phyloP scores from a whole-genome alignment of 2,329 filamentous ascomycete species.

The Pseudogymnoascus sp. region DNA sequence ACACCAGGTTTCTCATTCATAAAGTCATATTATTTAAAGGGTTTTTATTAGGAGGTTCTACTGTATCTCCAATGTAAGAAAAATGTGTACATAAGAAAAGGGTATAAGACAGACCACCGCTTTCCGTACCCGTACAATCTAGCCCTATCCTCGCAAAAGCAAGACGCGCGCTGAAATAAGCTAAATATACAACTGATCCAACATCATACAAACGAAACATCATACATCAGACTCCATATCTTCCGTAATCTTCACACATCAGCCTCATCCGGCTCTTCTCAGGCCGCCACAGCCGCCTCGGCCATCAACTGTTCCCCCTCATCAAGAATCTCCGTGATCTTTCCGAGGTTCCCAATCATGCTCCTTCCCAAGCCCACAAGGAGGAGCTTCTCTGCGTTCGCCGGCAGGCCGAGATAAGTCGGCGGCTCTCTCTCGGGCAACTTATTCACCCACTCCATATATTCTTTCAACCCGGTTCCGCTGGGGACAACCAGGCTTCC shows the following conservation, averaged over 20 bases:
- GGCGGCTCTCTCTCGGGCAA: constrained; percentile 93
- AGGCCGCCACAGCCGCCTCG: constrained; percentile 36
- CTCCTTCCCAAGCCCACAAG: constrained; percentile 79
- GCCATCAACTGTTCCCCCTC: constrained; percentile 88
- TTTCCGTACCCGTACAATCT: constrained; percentile 6
- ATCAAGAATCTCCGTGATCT: constrained; percentile 80
- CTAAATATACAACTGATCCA: constrained; percentile 7
- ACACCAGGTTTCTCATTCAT: background rate
- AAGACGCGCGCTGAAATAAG: constrained; percentile 5
- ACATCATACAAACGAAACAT: constrained; percentile 8
- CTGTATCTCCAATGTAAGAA: background rate
- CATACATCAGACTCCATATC: background rate
- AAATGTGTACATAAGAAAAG: constrained; percentile 3
- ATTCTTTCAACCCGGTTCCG: constrained; percentile 76
- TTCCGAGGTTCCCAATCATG: constrained; percentile 75
- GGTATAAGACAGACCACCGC: constrained; percentile 5
- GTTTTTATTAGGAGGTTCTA: background rate
- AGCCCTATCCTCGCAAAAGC: background rate
- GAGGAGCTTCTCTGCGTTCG: constrained; percentile 92
- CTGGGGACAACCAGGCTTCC: constrained; percentile 65
- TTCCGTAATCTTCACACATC: constrained; percentile 2
- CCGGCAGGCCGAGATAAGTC: constrained; percentile 85
- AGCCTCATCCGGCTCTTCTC: background rate
- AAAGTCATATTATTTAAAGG: background rate
- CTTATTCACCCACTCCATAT: constrained; percentile 82